Percentiles rank a stretch among this genome's conserved stretches.
phyloP scores from a whole-genome alignment of 495 filamentous ascomycete genomes.

The Penicillium paxilli region DNA sequence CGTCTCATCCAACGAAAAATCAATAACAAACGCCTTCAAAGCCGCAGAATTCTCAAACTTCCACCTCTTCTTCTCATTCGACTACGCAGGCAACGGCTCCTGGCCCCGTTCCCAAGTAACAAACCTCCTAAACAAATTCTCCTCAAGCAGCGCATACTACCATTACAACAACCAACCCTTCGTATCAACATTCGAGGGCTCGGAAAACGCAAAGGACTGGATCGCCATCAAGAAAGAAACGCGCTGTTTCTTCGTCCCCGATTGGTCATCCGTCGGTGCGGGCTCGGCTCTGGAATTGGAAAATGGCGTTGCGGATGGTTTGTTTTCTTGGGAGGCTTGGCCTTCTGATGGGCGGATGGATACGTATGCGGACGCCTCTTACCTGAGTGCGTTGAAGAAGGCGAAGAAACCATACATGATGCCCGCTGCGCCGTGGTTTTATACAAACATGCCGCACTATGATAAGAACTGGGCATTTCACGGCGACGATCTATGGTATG shows the following conservation, averaged over 20 bases:
- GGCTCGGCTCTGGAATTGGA: constrained; percentile 35
- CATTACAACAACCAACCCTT: constrained; percentile 54
- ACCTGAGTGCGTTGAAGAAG: constrained; percentile 37
- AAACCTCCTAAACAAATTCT: constrained; percentile 55
- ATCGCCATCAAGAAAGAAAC: constrained; percentile 49
- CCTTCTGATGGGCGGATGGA: constrained; percentile 59
- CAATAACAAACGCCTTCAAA: constrained; percentile 53
- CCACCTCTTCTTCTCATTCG: constrained; percentile 71
- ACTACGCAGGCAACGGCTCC: constrained; percentile 56
- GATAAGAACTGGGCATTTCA: constrained; percentile 73
- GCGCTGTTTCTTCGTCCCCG: constrained; percentile 60
- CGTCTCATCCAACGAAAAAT: constrained; percentile 41
- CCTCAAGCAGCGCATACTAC: constrained; percentile 51
- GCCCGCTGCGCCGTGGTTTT: constrained; percentile 76
- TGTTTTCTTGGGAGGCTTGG: constrained; percentile 77
- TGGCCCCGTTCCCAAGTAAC: constrained; percentile 60
- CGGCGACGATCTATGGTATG: constrained; percentile 68
- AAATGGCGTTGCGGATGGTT: constrained; percentile 54
- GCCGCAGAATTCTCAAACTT: constrained; percentile 58
- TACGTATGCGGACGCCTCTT: constrained; percentile 53
- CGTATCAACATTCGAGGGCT: constrained; percentile 75
- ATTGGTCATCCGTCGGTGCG: constrained; percentile 60
- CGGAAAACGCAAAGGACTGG: constrained; percentile 60
- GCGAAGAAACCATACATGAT: constrained; percentile 69
- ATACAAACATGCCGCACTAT: constrained; percentile 62